These are phyloP conservation scores for Euphrasia confusa DNA, from an alignment of 257 asterid species.

Conservation along the genomic window DNA sequence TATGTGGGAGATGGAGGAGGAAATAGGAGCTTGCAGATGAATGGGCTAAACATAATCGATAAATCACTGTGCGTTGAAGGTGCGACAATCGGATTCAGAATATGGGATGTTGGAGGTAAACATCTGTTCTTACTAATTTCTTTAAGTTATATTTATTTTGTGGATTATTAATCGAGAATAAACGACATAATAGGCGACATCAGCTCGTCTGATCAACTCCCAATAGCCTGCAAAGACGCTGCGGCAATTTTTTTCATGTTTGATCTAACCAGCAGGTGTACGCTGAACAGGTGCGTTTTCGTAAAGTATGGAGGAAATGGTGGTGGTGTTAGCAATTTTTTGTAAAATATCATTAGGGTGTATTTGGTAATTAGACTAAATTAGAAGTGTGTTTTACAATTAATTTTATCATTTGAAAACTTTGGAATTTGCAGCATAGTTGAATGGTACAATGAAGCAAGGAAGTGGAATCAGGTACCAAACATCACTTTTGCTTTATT, in stretches of 20 bases:
- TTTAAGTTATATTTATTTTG: background rate
- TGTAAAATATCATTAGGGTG: background rate
- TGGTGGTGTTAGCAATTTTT: no score
- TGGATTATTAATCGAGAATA: background rate
- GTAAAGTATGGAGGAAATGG: background rate
- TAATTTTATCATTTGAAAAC: background rate
- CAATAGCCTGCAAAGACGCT: slow-evolving; percentile 75
- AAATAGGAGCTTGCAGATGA: slow-evolving; percentile 48
- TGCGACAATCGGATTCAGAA: slow-evolving; percentile 57
- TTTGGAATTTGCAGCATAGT: slow-evolving; percentile 44
- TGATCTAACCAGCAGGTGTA: slow-evolving; percentile 69
- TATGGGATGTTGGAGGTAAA: slow-evolving; percentile 75
- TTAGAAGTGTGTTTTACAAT: background rate
- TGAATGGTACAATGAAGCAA: slow-evolving; percentile 59
- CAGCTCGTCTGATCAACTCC: slow-evolving; percentile 58
- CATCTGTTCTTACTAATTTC: background rate
- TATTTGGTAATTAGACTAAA: background rate
- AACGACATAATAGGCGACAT: slow-evolving; percentile 43
- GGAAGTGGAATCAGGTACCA: slow-evolving; percentile 61
- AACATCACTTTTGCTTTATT: slow-evolving; percentile 24
- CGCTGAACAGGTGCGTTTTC: slow-evolving; percentile 43
- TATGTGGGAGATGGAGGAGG: slow-evolving; percentile 70
- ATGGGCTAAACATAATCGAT: slow-evolving; percentile 62
- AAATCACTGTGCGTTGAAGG: slow-evolving; percentile 48
- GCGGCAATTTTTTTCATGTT: slow-evolving; percentile 77